Base-by-base conservation (phyloP, 306 rosid species). In the Crotalaria pallida region DNA sequence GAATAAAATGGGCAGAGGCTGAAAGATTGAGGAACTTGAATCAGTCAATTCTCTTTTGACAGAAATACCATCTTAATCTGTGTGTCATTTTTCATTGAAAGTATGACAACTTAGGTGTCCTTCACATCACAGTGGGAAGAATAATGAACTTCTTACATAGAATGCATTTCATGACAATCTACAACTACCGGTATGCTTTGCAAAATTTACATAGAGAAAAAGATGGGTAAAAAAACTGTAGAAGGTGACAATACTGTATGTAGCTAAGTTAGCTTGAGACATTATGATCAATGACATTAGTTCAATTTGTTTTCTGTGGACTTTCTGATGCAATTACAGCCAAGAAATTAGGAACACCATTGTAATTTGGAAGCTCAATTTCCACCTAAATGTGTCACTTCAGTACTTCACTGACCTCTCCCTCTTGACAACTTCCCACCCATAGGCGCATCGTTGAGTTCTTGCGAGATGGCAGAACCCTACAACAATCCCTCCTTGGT, bases 401-500 rank as follows among this genome's bases (percentile, higher is more conserved):
- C 36, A 31, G 6, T 31, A 5, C n/a, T n/a, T n/a, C 91, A 67
- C 84, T 82, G 67, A 85, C 74, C 60, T 90, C 96, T 23, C 92
- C 90, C 23, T 65, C 55, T 72, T 84, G 71, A 65, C 97, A 93
- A 33, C 50, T 82, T 13, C 88, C 96, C 34, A 88, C 86, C 91
- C 85, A 73, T 55, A 93, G 38, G 83, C 74, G 72, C 92, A 88
- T 75, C 9, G 88, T 85, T 41, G 90, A 71, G 2, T 76, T 73
- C 79, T 69, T 87, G 1, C 62, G 80, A 11, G 97, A 73, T 2
- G 89, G 88, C 50, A 83, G 80, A 70, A 90, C 68, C 73, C 92
- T 88, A 72, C 98, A 90, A 50, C 96, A 88, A 75, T 93, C 96
- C 67, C 96, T 90, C 77, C 97, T 90, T 18, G 96, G 90, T 58